Evolutionary conservation across 148 eudicot species (phyloP).

Genomic region (Dysphania ambrosioides): DNA sequence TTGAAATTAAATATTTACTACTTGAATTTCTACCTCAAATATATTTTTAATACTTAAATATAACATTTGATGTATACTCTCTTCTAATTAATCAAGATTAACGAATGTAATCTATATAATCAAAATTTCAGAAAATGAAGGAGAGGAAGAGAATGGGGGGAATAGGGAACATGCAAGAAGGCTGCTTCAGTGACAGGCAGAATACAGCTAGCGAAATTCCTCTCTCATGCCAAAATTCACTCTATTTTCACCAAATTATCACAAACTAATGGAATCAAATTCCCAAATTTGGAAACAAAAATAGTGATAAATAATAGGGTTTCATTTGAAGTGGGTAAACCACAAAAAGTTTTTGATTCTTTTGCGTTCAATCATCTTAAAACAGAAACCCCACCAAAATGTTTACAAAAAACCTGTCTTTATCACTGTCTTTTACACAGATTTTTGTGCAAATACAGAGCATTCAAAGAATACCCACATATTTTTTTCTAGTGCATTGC

Average conservation of each 20-base stretch:
- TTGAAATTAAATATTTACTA: too few species aligned
- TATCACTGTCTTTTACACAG: conserved; percentile 6
- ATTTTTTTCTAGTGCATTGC: not conserved
- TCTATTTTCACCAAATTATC: conserved; percentile 20
- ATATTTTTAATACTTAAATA: not conserved
- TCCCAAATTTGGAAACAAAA: not conserved
- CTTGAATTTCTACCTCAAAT: too few species aligned
- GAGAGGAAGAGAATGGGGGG: conserved; percentile 7
- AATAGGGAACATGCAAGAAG: conserved; percentile 78
- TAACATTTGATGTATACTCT: not conserved
- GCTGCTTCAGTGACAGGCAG: conserved; percentile 81
- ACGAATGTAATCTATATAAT: not conserved
- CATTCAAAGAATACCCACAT: not conserved
- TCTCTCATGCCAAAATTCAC: conserved; percentile 46
- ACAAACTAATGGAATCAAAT: not conserved
- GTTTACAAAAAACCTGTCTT: not conserved
- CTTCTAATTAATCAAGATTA: not conserved
- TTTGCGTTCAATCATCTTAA: not conserved
- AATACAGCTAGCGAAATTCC: conserved; percentile 71
- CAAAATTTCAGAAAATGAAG: conserved; percentile 22
- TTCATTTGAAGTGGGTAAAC: not conserved
- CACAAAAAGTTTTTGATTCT: not conserved
- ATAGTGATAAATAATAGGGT: not conserved
- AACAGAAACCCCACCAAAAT: not conserved
- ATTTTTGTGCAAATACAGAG: conserved; percentile 7